Evolutionary conservation across 2,329 filamentous ascomycete genomes (phyloP), one percentile per base, ranked within the genome.

Genomic region (Fonsecaea pugnacius): DNA sequence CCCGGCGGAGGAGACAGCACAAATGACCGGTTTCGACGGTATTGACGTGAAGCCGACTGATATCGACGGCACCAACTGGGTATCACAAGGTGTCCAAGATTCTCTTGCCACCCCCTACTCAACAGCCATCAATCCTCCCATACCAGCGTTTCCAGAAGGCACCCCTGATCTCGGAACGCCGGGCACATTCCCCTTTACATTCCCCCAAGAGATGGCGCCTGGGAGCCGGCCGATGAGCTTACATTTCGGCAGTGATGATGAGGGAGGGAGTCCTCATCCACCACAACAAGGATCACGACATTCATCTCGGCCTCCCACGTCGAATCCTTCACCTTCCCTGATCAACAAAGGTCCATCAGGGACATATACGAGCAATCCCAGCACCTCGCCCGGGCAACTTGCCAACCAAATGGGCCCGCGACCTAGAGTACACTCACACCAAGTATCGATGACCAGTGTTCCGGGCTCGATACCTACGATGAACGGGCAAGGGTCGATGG

Each of bases 231-330:
- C 71, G 16, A 60, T 71, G 54, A 72, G 67, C 60, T 52, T 72
- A 33, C 69, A 71, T 57, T 72, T 72, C 61, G 63, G 66, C 16
- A 71, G 69, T 52, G 71, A 72, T 35, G 71, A 72, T 51, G 71
- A 72, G 61, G 69, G 66, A n/a, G 59, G 68, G 18, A 67, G 63
- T 46, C 67, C 69, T 40, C 67, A 64, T 50, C 65, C 63, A 40
- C 67, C 64, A 18, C 67, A 67, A 56, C 62, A 67, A 50, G 58
- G 48, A 3, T 67, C 63, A 18, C 63, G 70, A 59, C 68, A 67
- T 32, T 70, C 68, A 10, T 68, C 67, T 14, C 63, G 68, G 16
- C 67, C 70, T n/a, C 71, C 71, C 4, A 72, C 71, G 4, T 71
- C 70, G 6, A 71, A 71, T 56, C 71, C 71, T 30, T 69, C 66